Conservation (phyloP, 352 stramenopile species). For the Phytophthora crassamura region DNA sequence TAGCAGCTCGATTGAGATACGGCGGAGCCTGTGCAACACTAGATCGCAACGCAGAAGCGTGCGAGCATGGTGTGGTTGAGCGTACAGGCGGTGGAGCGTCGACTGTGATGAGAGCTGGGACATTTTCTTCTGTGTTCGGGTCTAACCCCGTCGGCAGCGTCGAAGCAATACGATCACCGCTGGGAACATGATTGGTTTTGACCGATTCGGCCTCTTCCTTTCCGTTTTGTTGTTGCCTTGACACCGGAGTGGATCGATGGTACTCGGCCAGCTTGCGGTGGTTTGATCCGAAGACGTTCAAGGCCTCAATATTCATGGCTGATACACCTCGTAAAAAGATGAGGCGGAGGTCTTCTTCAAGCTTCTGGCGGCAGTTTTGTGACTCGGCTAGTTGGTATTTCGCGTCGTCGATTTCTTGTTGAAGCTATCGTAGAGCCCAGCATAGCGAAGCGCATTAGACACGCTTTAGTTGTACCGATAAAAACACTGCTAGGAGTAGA, state of each 20-base stretch:
- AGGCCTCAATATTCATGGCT: conserved; percentile 81
- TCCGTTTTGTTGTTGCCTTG: conserved; percentile 3
- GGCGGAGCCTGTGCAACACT: conserved; percentile 9
- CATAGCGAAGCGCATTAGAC: not conserved
- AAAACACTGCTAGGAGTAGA: not conserved
- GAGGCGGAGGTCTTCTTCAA: conserved; percentile 70
- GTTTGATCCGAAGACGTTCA: conserved; percentile 66
- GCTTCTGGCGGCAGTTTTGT: conserved; percentile 48
- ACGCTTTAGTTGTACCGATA: not conserved
- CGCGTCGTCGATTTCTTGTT: conserved; percentile 49
- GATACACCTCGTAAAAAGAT: conserved; percentile 76
- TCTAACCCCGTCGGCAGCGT: conserved; percentile 1
- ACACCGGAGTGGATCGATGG: conserved; percentile 3
- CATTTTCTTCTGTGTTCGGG: not conserved
- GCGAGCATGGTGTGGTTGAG: not conserved
- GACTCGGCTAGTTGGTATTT: conserved; percentile 41
- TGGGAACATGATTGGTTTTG: not conserved
- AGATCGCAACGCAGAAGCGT: conserved; percentile 2
- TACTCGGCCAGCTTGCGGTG: conserved; percentile 27
- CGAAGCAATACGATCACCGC: not conserved
- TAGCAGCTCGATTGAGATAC: conserved; percentile 11
- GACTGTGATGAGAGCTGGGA: not conserved
- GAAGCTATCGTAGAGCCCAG: conserved; percentile 37
- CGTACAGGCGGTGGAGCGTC: not conserved
- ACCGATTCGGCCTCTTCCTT: not conserved